Evolutionary conservation across 1,284 basidiomycete species (phyloP).

Genomic region (Ceratorhiza oryzae-sativae): DNA sequence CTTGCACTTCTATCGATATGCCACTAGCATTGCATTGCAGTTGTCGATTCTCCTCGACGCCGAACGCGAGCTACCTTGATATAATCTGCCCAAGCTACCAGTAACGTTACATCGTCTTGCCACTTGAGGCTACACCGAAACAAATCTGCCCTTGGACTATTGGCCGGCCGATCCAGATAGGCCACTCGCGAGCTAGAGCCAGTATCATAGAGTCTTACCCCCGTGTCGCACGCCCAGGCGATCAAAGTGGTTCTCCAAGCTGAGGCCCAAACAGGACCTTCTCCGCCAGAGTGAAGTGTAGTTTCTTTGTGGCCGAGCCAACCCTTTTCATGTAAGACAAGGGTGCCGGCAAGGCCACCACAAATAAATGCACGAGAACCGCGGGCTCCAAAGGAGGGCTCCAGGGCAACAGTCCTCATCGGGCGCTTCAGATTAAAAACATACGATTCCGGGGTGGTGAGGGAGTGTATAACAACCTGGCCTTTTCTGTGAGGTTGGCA

Average conservation of each 20-base stretch:
- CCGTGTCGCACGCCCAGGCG: slow-evolving; percentile 96
- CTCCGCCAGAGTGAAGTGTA: slow-evolving; percentile 78
- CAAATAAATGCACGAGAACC: slow-evolving; percentile 87
- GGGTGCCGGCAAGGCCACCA: slow-evolving; percentile 89
- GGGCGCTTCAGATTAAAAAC: slow-evolving; percentile 93
- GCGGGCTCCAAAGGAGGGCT: slow-evolving; percentile 88
- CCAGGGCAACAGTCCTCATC: slow-evolving; percentile 87
- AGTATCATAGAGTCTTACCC: slow-evolving; percentile 94
- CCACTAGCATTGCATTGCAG: slow-evolving; percentile 25
- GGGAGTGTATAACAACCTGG: slow-evolving; percentile 87
- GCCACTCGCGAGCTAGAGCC: slow-evolving; percentile 81
- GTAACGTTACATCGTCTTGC: slow-evolving; percentile 89
- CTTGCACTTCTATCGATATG: slow-evolving; percentile 79
- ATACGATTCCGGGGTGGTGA: slow-evolving; percentile 83
- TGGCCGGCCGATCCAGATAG: slow-evolving; percentile 82
- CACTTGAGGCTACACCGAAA: slow-evolving; percentile 92
- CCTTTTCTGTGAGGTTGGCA: slow-evolving; percentile 57
- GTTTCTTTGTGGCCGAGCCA: slow-evolving; percentile 97
- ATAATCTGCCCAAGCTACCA: slow-evolving; percentile 94
- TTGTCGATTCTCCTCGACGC: slow-evolving; percentile 58
- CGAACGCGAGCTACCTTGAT: slow-evolving; percentile 91
- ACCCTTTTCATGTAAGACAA: slow-evolving; percentile 91
- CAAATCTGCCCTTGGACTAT: slow-evolving; percentile 88
- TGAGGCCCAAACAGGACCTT: slow-evolving; percentile 94
- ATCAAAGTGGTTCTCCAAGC: slow-evolving; percentile 88